Evolutionary conservation across 176 grass and related monocot genomes (phyloP).

Genomic region (Typha latifolia): DNA sequence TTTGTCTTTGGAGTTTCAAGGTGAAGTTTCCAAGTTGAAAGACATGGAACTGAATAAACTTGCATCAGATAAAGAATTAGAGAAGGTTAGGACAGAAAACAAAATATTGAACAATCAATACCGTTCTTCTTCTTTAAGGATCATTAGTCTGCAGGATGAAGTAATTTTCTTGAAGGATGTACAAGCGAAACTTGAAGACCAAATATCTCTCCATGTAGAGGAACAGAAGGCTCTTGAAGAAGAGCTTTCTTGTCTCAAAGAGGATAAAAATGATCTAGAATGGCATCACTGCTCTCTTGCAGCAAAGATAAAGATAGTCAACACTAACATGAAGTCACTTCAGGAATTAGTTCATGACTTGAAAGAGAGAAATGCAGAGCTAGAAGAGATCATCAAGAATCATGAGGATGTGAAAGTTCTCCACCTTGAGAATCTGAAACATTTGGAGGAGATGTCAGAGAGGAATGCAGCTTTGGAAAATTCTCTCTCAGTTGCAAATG

Average conservation of each 20-base stretch:
- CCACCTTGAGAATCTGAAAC: slow-evolving; percentile 67
- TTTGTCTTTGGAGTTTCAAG: slow-evolving; percentile 26
- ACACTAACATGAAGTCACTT: slow-evolving; percentile 63
- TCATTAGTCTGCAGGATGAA: slow-evolving; percentile 82
- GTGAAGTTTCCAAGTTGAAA: slow-evolving; percentile 34
- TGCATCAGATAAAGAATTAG: slow-evolving; percentile 28
- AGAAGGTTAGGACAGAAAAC: slow-evolving; percentile 52
- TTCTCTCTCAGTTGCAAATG: slow-evolving; percentile 48
- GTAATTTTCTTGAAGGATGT: slow-evolving; percentile 71
- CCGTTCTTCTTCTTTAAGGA: slow-evolving; percentile 46
- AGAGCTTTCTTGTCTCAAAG: slow-evolving; percentile 62
- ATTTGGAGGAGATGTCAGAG: slow-evolving; percentile 50
- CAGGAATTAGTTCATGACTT: slow-evolving; percentile 63
- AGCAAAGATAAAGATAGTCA: slow-evolving; percentile 65
- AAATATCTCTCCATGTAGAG: slow-evolving; percentile 45
- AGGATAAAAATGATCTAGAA: slow-evolving; percentile 52
- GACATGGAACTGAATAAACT: slow-evolving; percentile 1
- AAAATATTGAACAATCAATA: slow-evolving; percentile 53
- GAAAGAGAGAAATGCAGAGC: slow-evolving; percentile 63
- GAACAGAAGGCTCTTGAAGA: slow-evolving; percentile 62
- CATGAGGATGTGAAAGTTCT: slow-evolving; percentile 46
- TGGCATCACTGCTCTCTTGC: slow-evolving; percentile 48
- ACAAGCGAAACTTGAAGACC: slow-evolving; percentile 50
- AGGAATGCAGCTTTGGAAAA: slow-evolving; percentile 62
- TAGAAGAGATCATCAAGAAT: slow-evolving; percentile 71